Evolutionary conservation across 345 rosid species (phyloP).

Genomic region (Brassica cretica): DNA sequence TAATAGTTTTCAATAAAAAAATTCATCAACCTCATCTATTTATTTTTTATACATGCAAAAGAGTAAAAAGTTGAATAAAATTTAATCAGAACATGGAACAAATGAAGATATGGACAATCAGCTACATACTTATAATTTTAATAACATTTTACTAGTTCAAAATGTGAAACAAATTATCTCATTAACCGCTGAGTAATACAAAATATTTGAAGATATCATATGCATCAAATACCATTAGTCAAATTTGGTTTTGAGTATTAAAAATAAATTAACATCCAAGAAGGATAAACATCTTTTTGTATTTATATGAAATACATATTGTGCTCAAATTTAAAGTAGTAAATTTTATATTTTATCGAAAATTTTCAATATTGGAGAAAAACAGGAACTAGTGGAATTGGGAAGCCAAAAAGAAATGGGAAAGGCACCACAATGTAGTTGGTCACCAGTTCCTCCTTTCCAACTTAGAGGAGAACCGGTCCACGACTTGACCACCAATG

Average conservation of each 20-base stretch:
- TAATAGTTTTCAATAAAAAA: too few relatives aligned
- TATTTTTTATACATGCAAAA: not conserved
- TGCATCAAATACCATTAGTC: not conserved
- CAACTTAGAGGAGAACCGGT: constrained; percentile 80
- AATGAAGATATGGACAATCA: not conserved
- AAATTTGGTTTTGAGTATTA: not conserved
- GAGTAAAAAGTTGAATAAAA: not conserved
- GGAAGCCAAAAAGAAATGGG: constrained; percentile 68
- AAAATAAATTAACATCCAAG: not conserved
- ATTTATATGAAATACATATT: not conserved
- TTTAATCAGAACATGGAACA: not conserved
- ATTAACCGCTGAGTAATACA: not conserved
- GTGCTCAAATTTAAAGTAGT: not conserved
- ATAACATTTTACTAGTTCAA: not conserved
- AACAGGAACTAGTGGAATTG: constrained; percentile 76
- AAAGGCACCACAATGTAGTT: constrained; percentile 74
- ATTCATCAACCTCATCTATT: not conserved
- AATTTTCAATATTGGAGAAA: not conserved
- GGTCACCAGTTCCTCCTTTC: constrained; percentile 91
- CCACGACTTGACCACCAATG: constrained; percentile 77
- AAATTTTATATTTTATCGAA: not conserved
- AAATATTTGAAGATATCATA: not conserved
- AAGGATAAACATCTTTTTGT: not conserved
- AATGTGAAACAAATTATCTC: not conserved
- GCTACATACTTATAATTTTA: not conserved